phyloP scores from a whole-genome alignment of 2,329 filamentous ascomycete genomes.

The Calonectria pseudoturangicola region DNA sequence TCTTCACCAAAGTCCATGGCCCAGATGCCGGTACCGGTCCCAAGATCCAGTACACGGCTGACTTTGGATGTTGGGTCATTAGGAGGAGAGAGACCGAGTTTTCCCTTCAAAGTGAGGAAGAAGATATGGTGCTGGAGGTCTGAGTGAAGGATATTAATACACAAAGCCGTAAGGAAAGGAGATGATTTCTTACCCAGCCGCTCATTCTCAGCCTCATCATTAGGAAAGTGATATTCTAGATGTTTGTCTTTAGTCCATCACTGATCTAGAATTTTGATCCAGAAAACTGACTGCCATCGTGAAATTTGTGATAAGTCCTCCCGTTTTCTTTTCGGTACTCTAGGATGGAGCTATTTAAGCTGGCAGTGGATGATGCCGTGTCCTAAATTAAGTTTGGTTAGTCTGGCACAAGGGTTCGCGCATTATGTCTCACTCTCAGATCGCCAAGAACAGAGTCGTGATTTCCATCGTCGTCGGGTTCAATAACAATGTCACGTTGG shows the following conservation, averaged over 20 bases:
- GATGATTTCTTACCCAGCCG: slow-evolving; percentile 15
- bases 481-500: not conserved
- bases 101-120: slow-evolving; percentile 20
- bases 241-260: not conserved
- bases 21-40: slow-evolving; percentile 27
- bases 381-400: slow-evolving; percentile 4
- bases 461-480: not conserved
- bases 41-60: slow-evolving; percentile 18
- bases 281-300: slow-evolving; percentile 24
- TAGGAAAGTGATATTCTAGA: slow-evolving; percentile 32
- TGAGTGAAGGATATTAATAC: not conserved
- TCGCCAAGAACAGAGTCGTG: not conserved
- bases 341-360: slow-evolving; percentile 28
- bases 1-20: slow-evolving; percentile 30
- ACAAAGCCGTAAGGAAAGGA: not conserved
- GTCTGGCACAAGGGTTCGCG: not conserved
- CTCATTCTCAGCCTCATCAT: slow-evolving; percentile 32
- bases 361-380: slow-evolving; percentile 20
- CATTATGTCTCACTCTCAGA: not conserved
- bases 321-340: slow-evolving; percentile 37
- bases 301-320: slow-evolving; percentile 32
- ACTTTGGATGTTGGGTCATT: slow-evolving; percentile 10
- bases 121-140: slow-evolving; percentile 30
- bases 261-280: not conserved
- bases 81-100: slow-evolving; percentile 21